A percentile compares a stretch with the other conserved stretches of the same genome.
Evolutionary conservation across 1,284 basidiomycete genomes (phyloP).

Genomic region (Schizophyllum amplum): DNA sequence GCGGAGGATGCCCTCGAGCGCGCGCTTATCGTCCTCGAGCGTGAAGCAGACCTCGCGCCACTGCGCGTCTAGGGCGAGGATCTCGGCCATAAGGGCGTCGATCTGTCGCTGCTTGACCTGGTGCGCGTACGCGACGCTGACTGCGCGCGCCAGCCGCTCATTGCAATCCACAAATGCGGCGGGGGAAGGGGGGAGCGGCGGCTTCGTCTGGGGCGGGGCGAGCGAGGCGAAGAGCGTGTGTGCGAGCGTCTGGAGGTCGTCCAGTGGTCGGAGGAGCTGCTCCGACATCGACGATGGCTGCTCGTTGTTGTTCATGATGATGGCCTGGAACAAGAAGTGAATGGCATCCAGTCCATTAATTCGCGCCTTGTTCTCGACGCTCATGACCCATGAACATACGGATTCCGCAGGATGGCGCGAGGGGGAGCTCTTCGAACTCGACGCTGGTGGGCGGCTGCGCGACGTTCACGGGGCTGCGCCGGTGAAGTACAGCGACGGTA

Average conservation of each 20-base stretch:
- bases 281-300: constrained; percentile 37
- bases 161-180: constrained; percentile 55
- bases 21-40: constrained; percentile 55
- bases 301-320: constrained; percentile 1
- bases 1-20: constrained; percentile 57
- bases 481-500: constrained; percentile 42
- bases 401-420: constrained; percentile 14
- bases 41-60: constrained; percentile 60
- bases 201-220: constrained; percentile 53
- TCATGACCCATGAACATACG: background rate
- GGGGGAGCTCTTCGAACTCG: constrained; percentile 32
- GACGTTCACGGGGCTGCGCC: background rate
- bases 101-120: constrained; percentile 69
- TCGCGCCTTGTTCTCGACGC: background rate
- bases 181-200: constrained; percentile 54
- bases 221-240: constrained; percentile 65
- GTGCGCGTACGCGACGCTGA: constrained; percentile 60
- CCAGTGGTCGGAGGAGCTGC: constrained; percentile 55
- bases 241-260: constrained; percentile 54
- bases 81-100: constrained; percentile 59
- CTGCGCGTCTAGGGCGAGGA: constrained; percentile 52
- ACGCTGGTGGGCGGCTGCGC: background rate
- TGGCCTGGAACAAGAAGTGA: constrained; percentile 8
- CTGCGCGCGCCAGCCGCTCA: constrained; percentile 48
- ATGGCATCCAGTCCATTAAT: constrained; percentile 8